A percentile compares a stretch with the other conserved stretches of the same genome.
Conservation (phyloP, 2,329 filamentous ascomycete species). For the Epichloe gansuensis region DNA sequence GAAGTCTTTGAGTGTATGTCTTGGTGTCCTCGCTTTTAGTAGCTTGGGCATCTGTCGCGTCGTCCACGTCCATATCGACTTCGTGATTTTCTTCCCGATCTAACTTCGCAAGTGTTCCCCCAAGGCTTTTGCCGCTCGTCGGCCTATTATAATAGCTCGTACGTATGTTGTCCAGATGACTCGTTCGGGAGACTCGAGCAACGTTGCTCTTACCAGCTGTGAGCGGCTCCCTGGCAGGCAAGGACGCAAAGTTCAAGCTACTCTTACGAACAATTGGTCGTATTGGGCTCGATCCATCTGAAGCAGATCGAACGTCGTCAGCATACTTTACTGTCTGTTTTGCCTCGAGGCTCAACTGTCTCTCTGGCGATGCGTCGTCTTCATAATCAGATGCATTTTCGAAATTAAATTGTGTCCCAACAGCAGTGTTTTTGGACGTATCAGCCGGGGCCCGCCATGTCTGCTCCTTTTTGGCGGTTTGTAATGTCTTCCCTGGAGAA, state of each 20-base stretch:
- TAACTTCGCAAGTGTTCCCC: conserved; percentile 30
- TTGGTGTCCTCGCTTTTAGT: conserved; percentile 42
- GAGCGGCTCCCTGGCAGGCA: conserved; percentile 82
- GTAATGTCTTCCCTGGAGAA: conserved; percentile 26
- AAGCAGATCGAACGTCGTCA: conserved; percentile 46
- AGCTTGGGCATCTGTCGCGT: conserved; percentile 20
- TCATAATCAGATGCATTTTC: conserved; percentile 1
- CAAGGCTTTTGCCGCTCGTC: conserved; percentile 61
- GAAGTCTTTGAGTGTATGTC: conserved; percentile 83
- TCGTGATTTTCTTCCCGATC: conserved; percentile 32
- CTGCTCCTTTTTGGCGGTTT: conserved; percentile 34
- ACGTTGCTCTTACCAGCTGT: conserved; percentile 74
- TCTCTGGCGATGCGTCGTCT: conserved; percentile 4
- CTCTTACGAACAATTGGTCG: conserved; percentile 77
- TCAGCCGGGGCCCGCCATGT: conserved; percentile 14
- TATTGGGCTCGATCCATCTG: conserved; percentile 60
- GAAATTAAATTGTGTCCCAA: not conserved
- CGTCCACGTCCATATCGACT: conserved; percentile 41
- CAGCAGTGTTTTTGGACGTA: not conserved
- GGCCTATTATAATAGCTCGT: conserved; percentile 62
- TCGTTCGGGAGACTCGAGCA: conserved; percentile 58
- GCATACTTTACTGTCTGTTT: conserved; percentile 1
- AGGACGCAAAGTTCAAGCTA: conserved; percentile 84
- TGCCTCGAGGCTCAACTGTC: conserved; percentile 3
- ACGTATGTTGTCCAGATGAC: conserved; percentile 61